Conservation (phyloP, 2,329 filamentous ascomycete genomes). For the Cladosporium cucumerinum region DNA sequence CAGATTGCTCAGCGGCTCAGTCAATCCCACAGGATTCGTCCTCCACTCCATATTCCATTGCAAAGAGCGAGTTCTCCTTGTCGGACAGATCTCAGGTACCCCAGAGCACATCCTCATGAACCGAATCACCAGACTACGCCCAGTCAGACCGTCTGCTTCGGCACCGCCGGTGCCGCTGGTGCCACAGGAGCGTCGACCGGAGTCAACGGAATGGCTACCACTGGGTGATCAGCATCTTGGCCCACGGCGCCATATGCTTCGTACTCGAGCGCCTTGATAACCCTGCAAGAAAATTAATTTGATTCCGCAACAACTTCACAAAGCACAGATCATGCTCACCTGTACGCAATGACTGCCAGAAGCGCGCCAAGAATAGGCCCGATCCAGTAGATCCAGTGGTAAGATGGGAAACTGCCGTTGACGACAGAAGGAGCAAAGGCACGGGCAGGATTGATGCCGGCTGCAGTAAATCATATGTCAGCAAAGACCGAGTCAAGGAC, state of each 20-base stretch:
- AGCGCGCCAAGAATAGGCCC: slow-evolving; percentile 42
- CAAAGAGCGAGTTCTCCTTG: neutral
- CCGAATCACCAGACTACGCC: neutral
- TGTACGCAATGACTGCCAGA: slow-evolving; percentile 43
- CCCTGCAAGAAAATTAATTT: slow-evolving; percentile 20
- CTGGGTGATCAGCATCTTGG: slow-evolving; percentile 13
- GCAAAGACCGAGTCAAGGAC: neutral
- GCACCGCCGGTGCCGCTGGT: neutral
- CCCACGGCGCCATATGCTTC: slow-evolving; percentile 19
- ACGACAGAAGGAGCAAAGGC: slow-evolving; percentile 43
- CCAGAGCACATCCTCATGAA: neutral
- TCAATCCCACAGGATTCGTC: neutral
- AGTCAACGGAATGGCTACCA: neutral
- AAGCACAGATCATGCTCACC: slow-evolving; percentile 25
- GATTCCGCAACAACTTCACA: slow-evolving; percentile 19
- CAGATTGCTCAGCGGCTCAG: neutral
- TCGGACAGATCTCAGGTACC: neutral
- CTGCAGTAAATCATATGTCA: slow-evolving; percentile 26
- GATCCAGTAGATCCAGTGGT: slow-evolving; percentile 49
- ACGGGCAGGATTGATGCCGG: slow-evolving; percentile 44
- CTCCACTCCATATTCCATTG: neutral
- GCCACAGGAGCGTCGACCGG: neutral
- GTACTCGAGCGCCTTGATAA: slow-evolving; percentile 35
- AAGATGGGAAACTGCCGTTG: slow-evolving; percentile 35
- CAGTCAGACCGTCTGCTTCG: slow-evolving; percentile 5